These are phyloP conservation scores for Starmerella sirachaensis DNA, from an alignment of 805 yeast genomes.

Conservation along the genomic window DNA sequence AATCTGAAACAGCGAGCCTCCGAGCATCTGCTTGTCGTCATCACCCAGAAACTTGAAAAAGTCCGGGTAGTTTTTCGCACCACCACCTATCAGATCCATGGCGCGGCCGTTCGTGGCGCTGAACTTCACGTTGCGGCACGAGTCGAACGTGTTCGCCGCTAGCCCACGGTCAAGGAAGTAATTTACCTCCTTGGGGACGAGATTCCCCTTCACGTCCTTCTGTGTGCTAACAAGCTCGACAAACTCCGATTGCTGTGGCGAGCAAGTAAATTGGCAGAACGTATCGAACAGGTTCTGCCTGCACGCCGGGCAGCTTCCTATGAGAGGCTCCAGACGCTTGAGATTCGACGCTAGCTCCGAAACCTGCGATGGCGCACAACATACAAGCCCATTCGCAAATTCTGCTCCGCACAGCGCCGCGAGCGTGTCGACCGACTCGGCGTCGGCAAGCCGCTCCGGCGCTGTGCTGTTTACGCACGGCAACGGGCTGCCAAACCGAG, in stretches of 20 bases:
- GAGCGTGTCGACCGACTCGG: constrained; percentile 35
- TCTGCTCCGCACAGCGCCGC: constrained; percentile 60
- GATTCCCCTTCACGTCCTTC: constrained; percentile 38
- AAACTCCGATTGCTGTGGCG: constrained; percentile 68
- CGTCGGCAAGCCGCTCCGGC: constrained; percentile 38
- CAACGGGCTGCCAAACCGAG: constrained; percentile 62
- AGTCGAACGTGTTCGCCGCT: constrained; percentile 60
- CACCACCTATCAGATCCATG: constrained; percentile 97
- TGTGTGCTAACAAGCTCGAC: constrained; percentile 50
- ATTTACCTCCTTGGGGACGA: constrained; percentile 59
- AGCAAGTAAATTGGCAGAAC: constrained; percentile 79
- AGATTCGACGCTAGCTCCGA: constrained; percentile 43
- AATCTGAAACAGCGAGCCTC: constrained; percentile 94
- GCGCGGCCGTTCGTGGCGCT: constrained; percentile 92
- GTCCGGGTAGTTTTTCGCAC: constrained; percentile 60
- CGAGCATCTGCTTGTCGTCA: constrained; percentile 80
- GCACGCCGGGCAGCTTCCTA: constrained; percentile 92
- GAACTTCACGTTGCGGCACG: constrained; percentile 82
- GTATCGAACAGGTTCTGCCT: constrained; percentile 68
- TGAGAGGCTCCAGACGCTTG: constrained; percentile 64
- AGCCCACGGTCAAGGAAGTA: constrained; percentile 46
- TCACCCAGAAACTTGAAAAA: constrained; percentile 87
- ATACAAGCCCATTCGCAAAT: constrained; percentile 38
- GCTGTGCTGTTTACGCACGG: constrained; percentile 59
- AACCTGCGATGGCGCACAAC: constrained; percentile 60